A percentile compares a stretch with the other conserved stretches of the same genome.
phyloP scores from a whole-genome alignment of 768 basidiomycete genomes.

The Tulasnella sp. region DNA sequence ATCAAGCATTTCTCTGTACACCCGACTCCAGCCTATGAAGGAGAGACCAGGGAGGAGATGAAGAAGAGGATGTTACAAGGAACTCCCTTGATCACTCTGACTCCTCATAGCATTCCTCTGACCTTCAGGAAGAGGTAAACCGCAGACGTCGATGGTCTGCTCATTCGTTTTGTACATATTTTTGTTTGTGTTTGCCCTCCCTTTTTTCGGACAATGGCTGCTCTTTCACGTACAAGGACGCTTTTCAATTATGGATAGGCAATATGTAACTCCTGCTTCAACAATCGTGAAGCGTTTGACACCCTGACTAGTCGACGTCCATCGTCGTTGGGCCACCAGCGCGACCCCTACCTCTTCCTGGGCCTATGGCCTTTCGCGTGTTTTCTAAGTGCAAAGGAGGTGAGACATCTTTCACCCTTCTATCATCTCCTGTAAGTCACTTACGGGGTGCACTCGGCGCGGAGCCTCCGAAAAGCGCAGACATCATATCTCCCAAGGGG shows the following conservation, averaged over 20 bases:
- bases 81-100: conserved; percentile 22
- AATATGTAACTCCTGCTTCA: not conserved
- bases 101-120: conserved; percentile 21
- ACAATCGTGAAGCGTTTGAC: not conserved
- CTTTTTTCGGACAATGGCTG: not conserved
- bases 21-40: conserved; percentile 17
- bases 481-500: conserved; percentile 84
- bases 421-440: not conserved
- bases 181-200: not conserved
- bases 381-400: not conserved
- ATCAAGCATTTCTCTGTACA: conserved; percentile 20
- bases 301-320: not conserved
- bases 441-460: not conserved
- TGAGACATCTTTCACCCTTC: not conserved
- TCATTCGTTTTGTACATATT: not conserved
- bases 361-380: not conserved
- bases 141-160: not conserved
- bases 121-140: conserved; percentile 22
- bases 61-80: conserved; percentile 25
- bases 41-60: conserved; percentile 27
- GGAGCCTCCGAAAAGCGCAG: conserved; percentile 71
- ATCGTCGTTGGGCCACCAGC: not conserved
- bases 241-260: not conserved
- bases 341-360: conserved; percentile 7
- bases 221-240: not conserved